These are phyloP conservation scores for Annulohypoxylon moriforme DNA, from an alignment of 495 filamentous ascomycete species.

Conservation along the genomic window DNA sequence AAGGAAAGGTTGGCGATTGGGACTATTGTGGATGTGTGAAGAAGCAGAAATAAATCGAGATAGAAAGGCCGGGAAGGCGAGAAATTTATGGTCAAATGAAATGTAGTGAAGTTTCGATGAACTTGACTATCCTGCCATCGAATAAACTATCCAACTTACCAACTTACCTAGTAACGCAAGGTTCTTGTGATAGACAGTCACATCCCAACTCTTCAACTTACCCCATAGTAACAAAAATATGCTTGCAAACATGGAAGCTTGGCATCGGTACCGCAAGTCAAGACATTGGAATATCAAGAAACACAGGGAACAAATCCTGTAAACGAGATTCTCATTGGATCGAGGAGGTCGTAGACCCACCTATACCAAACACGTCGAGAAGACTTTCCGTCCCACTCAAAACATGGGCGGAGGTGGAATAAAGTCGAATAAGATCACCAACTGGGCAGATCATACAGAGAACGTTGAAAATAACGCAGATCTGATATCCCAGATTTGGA, in stretches of 20 bases:
- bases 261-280: slow-evolving; percentile 13
- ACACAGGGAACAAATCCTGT: slow-evolving; percentile 26
- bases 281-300: slow-evolving; percentile 23
- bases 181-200: slow-evolving; percentile 22
- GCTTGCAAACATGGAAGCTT: slow-evolving; percentile 27
- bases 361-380: slow-evolving; percentile 36
- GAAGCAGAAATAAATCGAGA: slow-evolving; percentile 32
- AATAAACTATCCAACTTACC: neutral
- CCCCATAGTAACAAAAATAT: slow-evolving; percentile 2
- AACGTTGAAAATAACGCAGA: slow-evolving; percentile 31
- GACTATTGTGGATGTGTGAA: slow-evolving; percentile 43
- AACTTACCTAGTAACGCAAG: slow-evolving; percentile 16
- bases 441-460: slow-evolving; percentile 40
- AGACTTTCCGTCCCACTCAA: slow-evolving; percentile 32
- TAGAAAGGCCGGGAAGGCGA: slow-evolving; percentile 27
- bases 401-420: slow-evolving; percentile 26
- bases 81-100: slow-evolving; percentile 46
- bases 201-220: slow-evolving; percentile 19
- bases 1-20: slow-evolving; percentile 39
- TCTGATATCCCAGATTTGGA: slow-evolving; percentile 26
- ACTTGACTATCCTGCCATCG: slow-evolving; percentile 37
- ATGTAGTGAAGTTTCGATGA: slow-evolving; percentile 30
- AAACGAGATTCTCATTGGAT: slow-evolving; percentile 32
- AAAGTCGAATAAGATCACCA: slow-evolving; percentile 34
- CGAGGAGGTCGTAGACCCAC: slow-evolving; percentile 30